phyloP scores from a whole-genome alignment of 306 rosid genomes.

The Trifolium subterraneum region DNA sequence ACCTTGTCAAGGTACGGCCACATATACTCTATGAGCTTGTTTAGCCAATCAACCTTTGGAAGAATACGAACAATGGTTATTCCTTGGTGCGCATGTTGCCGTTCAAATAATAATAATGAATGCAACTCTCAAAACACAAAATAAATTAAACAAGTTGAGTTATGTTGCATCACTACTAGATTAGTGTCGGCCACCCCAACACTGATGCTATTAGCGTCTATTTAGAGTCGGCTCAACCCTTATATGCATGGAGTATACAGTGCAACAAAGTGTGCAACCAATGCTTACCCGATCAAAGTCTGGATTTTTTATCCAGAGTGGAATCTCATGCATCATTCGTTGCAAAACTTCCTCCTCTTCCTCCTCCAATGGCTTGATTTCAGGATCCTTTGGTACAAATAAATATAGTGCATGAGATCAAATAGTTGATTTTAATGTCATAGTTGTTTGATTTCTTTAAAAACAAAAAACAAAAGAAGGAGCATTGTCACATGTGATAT shows the following conservation, averaged over 20 bases:
- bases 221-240: no score
- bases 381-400: constrained; percentile 50
- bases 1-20: constrained; percentile 99
- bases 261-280: background rate
- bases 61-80: constrained; percentile 30
- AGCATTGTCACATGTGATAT: background rate
- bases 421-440: background rate
- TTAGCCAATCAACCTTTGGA: constrained; percentile 82
- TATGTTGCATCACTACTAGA: background rate
- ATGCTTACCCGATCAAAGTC: constrained; percentile 83
- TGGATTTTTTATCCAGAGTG: constrained; percentile 91
- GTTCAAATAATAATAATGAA: background rate
- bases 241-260: no score
- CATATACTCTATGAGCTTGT: constrained; percentile 75
- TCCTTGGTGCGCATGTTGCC: no score
- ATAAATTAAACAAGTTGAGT: background rate
- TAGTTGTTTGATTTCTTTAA: background rate
- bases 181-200: no score
- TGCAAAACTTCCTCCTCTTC: constrained; percentile 71
- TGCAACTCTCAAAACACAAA: constrained; percentile 19
- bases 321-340: constrained; percentile 87
- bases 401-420: background rate
- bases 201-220: no score
- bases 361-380: constrained; percentile 66
- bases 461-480: background rate